phyloP scores from a whole-genome alignment of 2,329 filamentous ascomycete genomes.

The Pseudogymnoascus sp. region DNA sequence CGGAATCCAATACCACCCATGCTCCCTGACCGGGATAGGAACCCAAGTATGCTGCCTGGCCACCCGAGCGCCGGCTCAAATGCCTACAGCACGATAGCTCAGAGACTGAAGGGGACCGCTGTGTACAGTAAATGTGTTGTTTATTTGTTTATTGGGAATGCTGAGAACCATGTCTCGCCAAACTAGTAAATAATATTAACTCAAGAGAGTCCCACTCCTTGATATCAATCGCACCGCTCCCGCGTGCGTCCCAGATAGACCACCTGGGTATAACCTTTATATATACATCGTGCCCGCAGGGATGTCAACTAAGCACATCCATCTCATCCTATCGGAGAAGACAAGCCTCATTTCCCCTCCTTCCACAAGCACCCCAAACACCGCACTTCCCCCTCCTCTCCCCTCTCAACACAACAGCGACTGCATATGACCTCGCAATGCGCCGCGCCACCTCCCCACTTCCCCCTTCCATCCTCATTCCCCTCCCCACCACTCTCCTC shows the following conservation, averaged over 20 bases:
- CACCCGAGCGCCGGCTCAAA: neutral
- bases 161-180: neutral
- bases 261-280: slow-evolving; percentile 4
- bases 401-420: slow-evolving; percentile 58
- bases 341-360: slow-evolving; percentile 11
- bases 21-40: neutral
- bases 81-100: neutral
- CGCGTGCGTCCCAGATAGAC: neutral
- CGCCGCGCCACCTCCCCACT: neutral
- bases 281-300: neutral
- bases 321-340: neutral
- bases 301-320: neutral
- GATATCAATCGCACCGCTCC: neutral
- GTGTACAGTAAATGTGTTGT: neutral
- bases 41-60: neutral
- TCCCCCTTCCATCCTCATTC: neutral
- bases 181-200: neutral
- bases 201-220: neutral
- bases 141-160: neutral
- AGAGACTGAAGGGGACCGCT: neutral
- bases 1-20: neutral
- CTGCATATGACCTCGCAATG: slow-evolving; percentile 49
- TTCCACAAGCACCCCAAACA: slow-evolving; percentile 52
- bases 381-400: slow-evolving; percentile 54
- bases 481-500: slow-evolving; percentile 2